phyloP scores from a whole-genome alignment of 345 rosid species.

The Gynandropsis gynandra region DNA sequence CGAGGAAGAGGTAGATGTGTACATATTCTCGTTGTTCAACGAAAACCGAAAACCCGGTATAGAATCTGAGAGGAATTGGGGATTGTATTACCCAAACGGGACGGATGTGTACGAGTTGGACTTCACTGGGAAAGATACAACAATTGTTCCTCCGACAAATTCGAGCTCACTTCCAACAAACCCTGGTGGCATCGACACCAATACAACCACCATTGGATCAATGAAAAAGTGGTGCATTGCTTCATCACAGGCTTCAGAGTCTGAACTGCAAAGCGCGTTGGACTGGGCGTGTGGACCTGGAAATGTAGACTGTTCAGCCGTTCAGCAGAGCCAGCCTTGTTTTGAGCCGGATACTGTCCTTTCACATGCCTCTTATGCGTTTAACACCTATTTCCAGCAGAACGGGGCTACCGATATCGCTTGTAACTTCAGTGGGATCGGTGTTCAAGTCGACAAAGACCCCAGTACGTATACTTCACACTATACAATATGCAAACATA shows the following conservation, averaged over 20 bases:
- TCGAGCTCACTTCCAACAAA: constrained; percentile 36
- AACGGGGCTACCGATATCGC: constrained; percentile 68
- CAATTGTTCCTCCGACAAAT: constrained; percentile 33
- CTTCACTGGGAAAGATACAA: constrained; percentile 58
- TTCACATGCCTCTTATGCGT: constrained; percentile 88
- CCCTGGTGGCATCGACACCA: constrained; percentile 24
- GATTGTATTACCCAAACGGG: constrained; percentile 70
- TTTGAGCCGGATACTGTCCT: constrained; percentile 76
- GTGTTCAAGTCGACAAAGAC: constrained; percentile 71
- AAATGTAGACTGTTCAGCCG: constrained; percentile 83
- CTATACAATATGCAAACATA: too few relatives aligned
- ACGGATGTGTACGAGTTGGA: constrained; percentile 69
- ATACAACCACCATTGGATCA: constrained; percentile 20
- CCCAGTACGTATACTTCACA: constrained; percentile 67
- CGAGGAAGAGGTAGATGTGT: constrained; percentile 65
- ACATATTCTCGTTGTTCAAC: constrained; percentile 81
- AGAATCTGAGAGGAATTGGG: constrained; percentile 93
- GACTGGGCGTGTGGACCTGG: constrained; percentile 97
- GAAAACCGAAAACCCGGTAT: constrained; percentile 83
- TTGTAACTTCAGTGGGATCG: constrained; percentile 76
- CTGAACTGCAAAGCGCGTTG: constrained; percentile 57
- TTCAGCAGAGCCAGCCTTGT: constrained; percentile 91
- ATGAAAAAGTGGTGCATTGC: constrained; percentile 75
- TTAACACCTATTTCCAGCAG: constrained; percentile 84
- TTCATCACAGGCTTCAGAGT: constrained; percentile 56